These are phyloP conservation scores for Yamagishiella unicocca DNA, from an alignment of 139 green algal species.

Conservation along the genomic window DNA sequence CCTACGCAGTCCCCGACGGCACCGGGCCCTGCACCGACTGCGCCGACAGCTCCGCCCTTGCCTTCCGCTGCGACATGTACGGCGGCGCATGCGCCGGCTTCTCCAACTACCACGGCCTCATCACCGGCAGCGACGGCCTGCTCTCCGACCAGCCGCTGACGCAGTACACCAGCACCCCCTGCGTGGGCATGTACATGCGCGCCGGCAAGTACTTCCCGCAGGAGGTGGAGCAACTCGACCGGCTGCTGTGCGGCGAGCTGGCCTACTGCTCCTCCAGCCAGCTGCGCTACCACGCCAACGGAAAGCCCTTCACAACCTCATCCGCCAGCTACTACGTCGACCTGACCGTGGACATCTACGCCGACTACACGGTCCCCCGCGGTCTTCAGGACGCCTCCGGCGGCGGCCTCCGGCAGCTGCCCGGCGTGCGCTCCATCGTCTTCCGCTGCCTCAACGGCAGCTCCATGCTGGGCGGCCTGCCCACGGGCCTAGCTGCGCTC, in stretches of 20 bases:
- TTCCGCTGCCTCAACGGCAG: conserved; percentile 36
- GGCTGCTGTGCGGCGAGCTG: conserved; percentile 50
- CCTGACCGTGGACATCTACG: background rate
- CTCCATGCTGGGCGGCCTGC: conserved; percentile 43
- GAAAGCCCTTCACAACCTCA: background rate
- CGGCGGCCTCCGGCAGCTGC: background rate
- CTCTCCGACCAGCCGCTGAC: background rate
- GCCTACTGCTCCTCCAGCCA: conserved; percentile 46
- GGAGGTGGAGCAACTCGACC: conserved; percentile 53
- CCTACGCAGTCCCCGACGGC: background rate
- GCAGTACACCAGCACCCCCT: conserved; percentile 49
- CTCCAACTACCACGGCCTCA: conserved; percentile 51
- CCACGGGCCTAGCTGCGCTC: conserved; percentile 10
- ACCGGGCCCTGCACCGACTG: conserved; percentile 19
- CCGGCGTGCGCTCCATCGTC: conserved; percentile 4
- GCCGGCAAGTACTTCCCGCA: background rate
- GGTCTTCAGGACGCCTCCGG: background rate
- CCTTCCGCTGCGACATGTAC: conserved; percentile 1
- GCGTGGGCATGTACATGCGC: conserved; percentile 45
- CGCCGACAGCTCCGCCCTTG: conserved; percentile 15
- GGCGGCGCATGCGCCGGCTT: conserved; percentile 48
- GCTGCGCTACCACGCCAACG: conserved; percentile 22
- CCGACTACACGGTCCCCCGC: background rate
- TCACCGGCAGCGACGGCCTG: background rate
- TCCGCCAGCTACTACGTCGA: conserved; percentile 15